Evolutionary conservation across 192 early-diverging fungal species (phyloP), one percentile per base, ranked within the genome.

Genomic region (Coemansia sp.): DNA sequence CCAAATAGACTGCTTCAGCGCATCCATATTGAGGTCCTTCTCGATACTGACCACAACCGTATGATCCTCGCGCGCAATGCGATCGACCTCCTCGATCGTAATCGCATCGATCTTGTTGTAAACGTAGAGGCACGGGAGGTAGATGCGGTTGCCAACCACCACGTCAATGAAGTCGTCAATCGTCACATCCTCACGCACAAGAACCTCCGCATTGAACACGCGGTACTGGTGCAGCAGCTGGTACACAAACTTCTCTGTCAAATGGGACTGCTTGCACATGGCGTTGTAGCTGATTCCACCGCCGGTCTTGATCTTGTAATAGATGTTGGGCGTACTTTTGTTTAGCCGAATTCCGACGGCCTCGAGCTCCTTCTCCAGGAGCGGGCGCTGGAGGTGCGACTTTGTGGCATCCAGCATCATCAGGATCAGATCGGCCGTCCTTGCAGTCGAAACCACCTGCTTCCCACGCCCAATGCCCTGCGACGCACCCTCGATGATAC

Each of bases 381-480:
- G 78, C 52, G 89, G 85, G 66, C 92, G 82, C 81, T 99, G 97
- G 54, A 90, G 83, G 15, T 78, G 81, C 26, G 89, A 89, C 79
- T 99, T 98, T 22, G 95, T 97, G 26, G 96, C 95, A 68, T 99
- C 98, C 61, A 98, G 82, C 94, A 99, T 94, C 91, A 99, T 98
- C 74, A 98, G 85, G 66, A 99, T 88, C 65, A 99, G 70, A 80
- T 98, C 96, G 15, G 95, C 93, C 15, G 98, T 98, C 65, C 95
- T 91, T 6, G 96, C 96, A 6, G 97, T 95, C 49, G 96, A 93
- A 84, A 99, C 95, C 11, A 98, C 96, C 85, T 99, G 98, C 63
- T 93, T 83, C 66, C 98, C 98, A 67, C 98, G 89, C 67, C 98
- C 98, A 70, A 97, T 94, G n/a, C 98, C 98, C 79, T 97, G 92